Percentiles rank a stretch among this genome's conserved stretches.
Conservation (phyloP, 768 basidiomycete genomes). For the Tylopilus vinaceipallidus region DNA sequence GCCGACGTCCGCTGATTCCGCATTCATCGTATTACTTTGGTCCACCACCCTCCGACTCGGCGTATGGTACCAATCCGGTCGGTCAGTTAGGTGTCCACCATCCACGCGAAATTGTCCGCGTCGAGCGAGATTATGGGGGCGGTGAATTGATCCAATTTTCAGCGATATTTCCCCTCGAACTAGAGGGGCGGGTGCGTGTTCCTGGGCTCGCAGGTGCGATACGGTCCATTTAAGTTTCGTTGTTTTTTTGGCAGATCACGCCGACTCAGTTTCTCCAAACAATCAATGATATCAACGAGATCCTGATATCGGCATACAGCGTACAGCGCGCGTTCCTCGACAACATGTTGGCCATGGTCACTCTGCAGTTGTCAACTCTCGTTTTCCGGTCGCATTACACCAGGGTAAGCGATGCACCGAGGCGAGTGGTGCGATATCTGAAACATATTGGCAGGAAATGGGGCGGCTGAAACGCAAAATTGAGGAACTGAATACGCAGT, state of each 20-base stretch:
- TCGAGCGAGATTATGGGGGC: conserved; percentile 89
- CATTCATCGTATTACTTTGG: conserved; percentile 85
- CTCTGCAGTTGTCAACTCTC: conserved; percentile 76
- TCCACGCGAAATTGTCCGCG: conserved; percentile 86
- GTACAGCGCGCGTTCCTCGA: conserved; percentile 69
- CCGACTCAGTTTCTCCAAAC: conserved; percentile 89
- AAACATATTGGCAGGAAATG: conserved; percentile 64
- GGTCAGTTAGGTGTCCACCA: conserved; percentile 88
- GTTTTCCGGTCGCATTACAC: conserved; percentile 76
- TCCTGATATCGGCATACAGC: conserved; percentile 85
- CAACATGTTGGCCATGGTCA: conserved; percentile 75
- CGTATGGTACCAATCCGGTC: conserved; percentile 75
- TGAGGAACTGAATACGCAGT: conserved; percentile 60
- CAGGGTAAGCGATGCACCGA: conserved; percentile 46
- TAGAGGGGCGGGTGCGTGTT: conserved; percentile 82
- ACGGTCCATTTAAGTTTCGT: not conserved
- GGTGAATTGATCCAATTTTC: conserved; percentile 93
- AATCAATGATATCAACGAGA: conserved; percentile 87
- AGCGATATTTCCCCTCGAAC: conserved; percentile 83
- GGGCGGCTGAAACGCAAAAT: conserved; percentile 58
- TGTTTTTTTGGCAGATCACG: conserved; percentile 61
- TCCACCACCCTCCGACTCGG: conserved; percentile 71
- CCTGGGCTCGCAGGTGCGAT: not conserved
- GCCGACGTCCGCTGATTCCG: conserved; percentile 54
- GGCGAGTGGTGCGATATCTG: conserved; percentile 6